phyloP scores from a whole-genome alignment of 2,329 filamentous ascomycete genomes.

The Monosporascus sp. region DNA sequence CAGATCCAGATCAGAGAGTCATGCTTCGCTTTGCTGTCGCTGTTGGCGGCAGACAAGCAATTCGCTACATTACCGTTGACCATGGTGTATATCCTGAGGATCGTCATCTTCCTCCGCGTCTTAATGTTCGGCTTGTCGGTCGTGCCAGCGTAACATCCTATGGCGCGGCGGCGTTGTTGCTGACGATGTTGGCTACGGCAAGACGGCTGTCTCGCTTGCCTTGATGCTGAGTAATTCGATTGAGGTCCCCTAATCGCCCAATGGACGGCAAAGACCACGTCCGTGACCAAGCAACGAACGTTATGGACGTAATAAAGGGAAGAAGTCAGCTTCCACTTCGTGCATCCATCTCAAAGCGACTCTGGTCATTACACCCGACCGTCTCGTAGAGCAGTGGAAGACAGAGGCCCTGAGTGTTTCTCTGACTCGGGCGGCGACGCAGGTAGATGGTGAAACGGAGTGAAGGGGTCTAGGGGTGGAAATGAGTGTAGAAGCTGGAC shows the following conservation, averaged over 20 bases:
- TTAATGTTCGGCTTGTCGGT: conserved; percentile 29
- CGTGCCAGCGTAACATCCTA: conserved; percentile 20
- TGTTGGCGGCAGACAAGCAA: no score
- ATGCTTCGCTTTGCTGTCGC: no score
- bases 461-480: no score
- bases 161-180: conserved; percentile 34
- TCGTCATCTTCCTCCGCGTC: conserved; percentile 4
- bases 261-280: conserved; percentile 2
- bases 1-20: no score
- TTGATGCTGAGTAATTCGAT: conserved; percentile 27
- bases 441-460: no score
- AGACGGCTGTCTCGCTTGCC: conserved; percentile 36
- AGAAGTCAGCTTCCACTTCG: conserved; percentile 23
- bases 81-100: no score
- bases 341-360: conserved; percentile 28
- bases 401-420: conserved; percentile 23
- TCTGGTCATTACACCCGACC: conserved; percentile 33
- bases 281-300: conserved; percentile 26
- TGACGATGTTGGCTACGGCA: conserved; percentile 40
- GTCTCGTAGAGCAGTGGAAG: conserved; percentile 35
- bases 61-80: no score
- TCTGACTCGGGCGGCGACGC: no score
- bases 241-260: conserved; percentile 8
- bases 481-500: no score
- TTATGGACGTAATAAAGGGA: conserved; percentile 31